phyloP scores from a whole-genome alignment of 371 early-diverging fungal species.

The Rhizopus microsporus region DNA sequence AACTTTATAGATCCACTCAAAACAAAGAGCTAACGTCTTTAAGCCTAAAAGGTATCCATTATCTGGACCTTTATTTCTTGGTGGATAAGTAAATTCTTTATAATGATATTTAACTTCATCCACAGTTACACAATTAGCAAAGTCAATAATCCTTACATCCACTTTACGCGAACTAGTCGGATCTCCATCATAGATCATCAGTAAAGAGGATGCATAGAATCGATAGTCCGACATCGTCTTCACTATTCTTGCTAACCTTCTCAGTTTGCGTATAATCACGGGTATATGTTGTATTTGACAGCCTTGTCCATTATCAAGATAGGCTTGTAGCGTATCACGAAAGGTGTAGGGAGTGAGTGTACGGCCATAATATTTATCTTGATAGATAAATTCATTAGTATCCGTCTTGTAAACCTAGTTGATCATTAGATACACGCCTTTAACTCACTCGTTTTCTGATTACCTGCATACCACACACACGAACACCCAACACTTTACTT shows the following conservation, averaged over 20 bases:
- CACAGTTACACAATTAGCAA: slow-evolving; percentile 76
- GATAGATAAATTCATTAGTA: slow-evolving; percentile 66
- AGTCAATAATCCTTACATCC: slow-evolving; percentile 93
- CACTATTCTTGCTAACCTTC: slow-evolving; percentile 71
- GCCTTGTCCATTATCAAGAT: slow-evolving; percentile 78
- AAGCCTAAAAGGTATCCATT: slow-evolving; percentile 77
- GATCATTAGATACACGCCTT: neutral
- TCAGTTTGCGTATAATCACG: slow-evolving; percentile 70
- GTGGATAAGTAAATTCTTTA: slow-evolving; percentile 59
- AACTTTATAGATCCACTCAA: slow-evolving; percentile 60
- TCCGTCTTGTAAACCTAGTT: slow-evolving; percentile 76
- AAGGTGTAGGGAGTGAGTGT: slow-evolving; percentile 76
- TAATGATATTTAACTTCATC: slow-evolving; percentile 33
- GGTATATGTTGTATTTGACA: slow-evolving; percentile 83
- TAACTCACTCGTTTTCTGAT: slow-evolving; percentile 10
- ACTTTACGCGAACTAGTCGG: slow-evolving; percentile 39
- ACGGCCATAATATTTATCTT: slow-evolving; percentile 95
- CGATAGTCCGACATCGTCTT: slow-evolving; percentile 75
- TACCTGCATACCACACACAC: slow-evolving; percentile 97
- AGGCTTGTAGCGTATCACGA: slow-evolving; percentile 76
- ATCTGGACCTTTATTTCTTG: slow-evolving; percentile 69
- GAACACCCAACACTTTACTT: slow-evolving; percentile 86
- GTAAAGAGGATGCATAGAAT: slow-evolving; percentile 88
- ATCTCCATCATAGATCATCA: slow-evolving; percentile 58
- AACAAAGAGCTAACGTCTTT: slow-evolving; percentile 64